phyloP scores from a whole-genome alignment of 2,329 filamentous ascomycete species.

The Diaporthe citrichinensis region DNA sequence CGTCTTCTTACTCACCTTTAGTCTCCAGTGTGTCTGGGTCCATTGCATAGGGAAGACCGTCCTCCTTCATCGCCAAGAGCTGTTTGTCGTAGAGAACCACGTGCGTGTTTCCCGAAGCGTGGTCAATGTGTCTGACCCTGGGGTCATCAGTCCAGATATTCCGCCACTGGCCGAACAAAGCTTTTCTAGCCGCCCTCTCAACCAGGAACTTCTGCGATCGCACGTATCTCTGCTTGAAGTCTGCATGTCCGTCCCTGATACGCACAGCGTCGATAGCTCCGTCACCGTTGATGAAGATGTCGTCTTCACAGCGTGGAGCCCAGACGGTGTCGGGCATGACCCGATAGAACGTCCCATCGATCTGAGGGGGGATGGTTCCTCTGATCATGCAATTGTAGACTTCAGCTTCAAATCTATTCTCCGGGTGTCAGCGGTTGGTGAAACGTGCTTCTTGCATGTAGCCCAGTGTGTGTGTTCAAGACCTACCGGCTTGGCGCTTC shows the following conservation, averaged over 20 bases:
- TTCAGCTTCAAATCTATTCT: background rate
- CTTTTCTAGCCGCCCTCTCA: constrained; percentile 8
- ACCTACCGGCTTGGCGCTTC: background rate
- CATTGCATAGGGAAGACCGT: constrained; percentile 64
- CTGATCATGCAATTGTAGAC: constrained; percentile 12
- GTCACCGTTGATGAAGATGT: background rate
- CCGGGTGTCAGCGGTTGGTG: background rate
- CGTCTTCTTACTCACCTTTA: constrained; percentile 53
- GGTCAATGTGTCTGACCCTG: constrained; percentile 58
- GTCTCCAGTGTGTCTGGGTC: constrained; percentile 64
- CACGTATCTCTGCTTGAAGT: constrained; percentile 13
- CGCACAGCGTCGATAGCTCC: background rate
- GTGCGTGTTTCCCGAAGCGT: constrained; percentile 72
- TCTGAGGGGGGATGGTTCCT: background rate
- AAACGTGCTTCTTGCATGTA: background rate
- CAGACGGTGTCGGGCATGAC: background rate
- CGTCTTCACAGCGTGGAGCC: constrained; percentile 4
- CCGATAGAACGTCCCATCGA: background rate
- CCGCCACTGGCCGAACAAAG: constrained; percentile 23
- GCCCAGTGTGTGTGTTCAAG: background rate
- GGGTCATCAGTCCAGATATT: constrained; percentile 27
- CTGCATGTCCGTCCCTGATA: background rate
- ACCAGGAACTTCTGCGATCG: constrained; percentile 20
- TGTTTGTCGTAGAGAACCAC: constrained; percentile 70
- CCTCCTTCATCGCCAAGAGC: constrained; percentile 68